Percentiles rank a stretch among this genome's conserved stretches.
Evolutionary conservation across 2,329 filamentous ascomycete species (phyloP).

Genomic region (Microthyrium microscopicum): DNA sequence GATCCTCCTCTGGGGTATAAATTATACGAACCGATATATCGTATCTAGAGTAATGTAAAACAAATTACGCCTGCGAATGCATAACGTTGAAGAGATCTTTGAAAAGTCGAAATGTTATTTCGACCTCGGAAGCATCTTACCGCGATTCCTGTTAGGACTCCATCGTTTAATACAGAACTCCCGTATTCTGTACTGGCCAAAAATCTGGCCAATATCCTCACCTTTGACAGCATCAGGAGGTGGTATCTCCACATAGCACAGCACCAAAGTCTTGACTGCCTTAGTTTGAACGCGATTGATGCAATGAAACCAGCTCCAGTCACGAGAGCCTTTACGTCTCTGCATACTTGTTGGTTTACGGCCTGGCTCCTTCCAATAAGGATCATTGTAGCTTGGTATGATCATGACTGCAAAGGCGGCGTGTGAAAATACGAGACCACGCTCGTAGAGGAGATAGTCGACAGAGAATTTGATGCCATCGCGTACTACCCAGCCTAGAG

Average conservation of each 20-base stretch:
- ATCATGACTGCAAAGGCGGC: constrained; percentile 84
- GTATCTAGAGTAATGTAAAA: too few relatives aligned
- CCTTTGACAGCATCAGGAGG: constrained; percentile 37
- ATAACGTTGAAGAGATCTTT: too few relatives aligned
- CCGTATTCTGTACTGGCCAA: constrained; percentile 57
- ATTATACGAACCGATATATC: too few relatives aligned
- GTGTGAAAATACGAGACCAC: constrained; percentile 85
- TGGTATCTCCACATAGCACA: constrained; percentile 86
- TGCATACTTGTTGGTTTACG: constrained; percentile 24
- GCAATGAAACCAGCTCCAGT: constrained; percentile 76
- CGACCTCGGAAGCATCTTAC: too few relatives aligned
- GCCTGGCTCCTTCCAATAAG: constrained; percentile 47
- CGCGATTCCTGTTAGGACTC: constrained; percentile 63
- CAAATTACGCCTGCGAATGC: too few relatives aligned
- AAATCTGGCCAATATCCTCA: constrained; percentile 42
- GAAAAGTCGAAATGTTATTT: too few relatives aligned
- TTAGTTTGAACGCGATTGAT: constrained; percentile 80
- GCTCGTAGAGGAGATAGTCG: constrained; percentile 86
- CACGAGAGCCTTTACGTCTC: constrained; percentile 11
- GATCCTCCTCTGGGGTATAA: too few relatives aligned
- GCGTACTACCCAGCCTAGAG: constrained; percentile 84
- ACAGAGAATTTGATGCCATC: constrained; percentile 88
- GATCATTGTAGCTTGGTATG: constrained; percentile 61
- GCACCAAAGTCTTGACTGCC: constrained; percentile 74
- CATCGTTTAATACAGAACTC: constrained; percentile 72